phyloP scores from a whole-genome alignment of 306 rosid genomes.

The Morella rubra region DNA sequence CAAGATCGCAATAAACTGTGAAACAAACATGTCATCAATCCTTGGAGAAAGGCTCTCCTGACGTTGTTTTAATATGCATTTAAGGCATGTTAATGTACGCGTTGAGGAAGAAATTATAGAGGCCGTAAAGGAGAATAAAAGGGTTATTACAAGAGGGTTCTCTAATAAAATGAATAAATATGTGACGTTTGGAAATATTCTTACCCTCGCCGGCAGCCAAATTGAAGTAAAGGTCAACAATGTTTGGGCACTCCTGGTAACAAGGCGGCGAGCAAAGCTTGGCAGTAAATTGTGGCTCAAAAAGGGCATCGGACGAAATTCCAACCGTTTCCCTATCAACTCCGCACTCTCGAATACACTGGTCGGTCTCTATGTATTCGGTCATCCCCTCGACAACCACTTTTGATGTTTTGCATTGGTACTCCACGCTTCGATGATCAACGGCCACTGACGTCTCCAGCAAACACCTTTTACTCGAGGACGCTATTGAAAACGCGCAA shows the following conservation, averaged over 20 bases:
- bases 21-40: too few species aligned
- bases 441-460: slow-evolving; percentile 51
- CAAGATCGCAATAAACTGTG: too few species aligned
- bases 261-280: slow-evolving; percentile 72
- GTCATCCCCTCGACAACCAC: slow-evolving; percentile 72
- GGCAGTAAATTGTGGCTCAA: slow-evolving; percentile 67
- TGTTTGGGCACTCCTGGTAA: slow-evolving; percentile 69
- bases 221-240: slow-evolving; percentile 70
- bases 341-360: slow-evolving; percentile 71
- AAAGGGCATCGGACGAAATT: slow-evolving; percentile 73
- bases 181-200: neutral
- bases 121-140: too few species aligned
- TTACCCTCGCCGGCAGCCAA: slow-evolving; percentile 81
- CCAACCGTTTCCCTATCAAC: slow-evolving; percentile 69
- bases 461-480: slow-evolving; percentile 81
- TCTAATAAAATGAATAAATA: too few species aligned
- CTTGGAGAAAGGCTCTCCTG: too few species aligned
- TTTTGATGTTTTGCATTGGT: slow-evolving; percentile 72
- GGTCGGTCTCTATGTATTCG: slow-evolving; percentile 57
- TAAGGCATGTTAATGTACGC: too few species aligned
- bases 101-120: too few species aligned
- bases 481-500: slow-evolving; percentile 77
- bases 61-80: too few species aligned
- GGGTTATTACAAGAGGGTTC: too few species aligned
- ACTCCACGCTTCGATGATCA: slow-evolving; percentile 45